Evolutionary conservation across 2,329 filamentous ascomycete genomes (phyloP), one percentile per base, ranked within the genome.

Genomic region (Thermothelomyces thermophilus): DNA sequence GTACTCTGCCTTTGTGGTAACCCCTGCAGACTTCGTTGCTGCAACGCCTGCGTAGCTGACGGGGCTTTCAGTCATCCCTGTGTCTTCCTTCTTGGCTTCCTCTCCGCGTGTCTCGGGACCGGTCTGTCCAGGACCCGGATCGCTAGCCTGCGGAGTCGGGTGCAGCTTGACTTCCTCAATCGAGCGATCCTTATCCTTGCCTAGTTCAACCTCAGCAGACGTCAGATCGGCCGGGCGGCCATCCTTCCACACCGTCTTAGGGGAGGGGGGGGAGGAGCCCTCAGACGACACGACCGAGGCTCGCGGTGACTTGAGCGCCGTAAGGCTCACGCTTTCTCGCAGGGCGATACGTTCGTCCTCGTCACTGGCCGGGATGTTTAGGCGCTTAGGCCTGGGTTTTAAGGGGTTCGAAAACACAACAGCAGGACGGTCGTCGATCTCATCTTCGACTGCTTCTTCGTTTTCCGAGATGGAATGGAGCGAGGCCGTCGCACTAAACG

Each of bases 391-490:
- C 36, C 39, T 56, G 50, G 46, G 49, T 33, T 53, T 55, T 35
- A 58, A 52, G 20, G 62, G 57, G 47, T 64, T 68, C 6, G 68
- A 64, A 41, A 63, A 50, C 17, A 61, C 51, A 20, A 64, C 51
- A 1, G 56, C 54, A 4, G 56, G 52, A 3, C 53, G 35, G 3
- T 37, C 35, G 11, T 48, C 50, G 7, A 41, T 26, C 2, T 58
- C 53, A 26, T 41, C 39, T 16, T 41, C 56, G n/a, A 26, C 49
- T 1, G 51, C 39, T 37, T 58, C 54, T 28, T 58, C 62, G 33
- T 19, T 70, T 56, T 76, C 73, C 2, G 69, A 68, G 43, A 76
- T 76, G 14, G 72, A 69, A 7, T 70, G 66, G 5, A 77, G 64
- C 2, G 73, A 74, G 3, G 62, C 61, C 7, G 58, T 52, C 7